These are phyloP conservation scores for Aspergillus fumigatiaffinis DNA, from an alignment of 2,329 filamentous ascomycete genomes.

Conservation along the genomic window DNA sequence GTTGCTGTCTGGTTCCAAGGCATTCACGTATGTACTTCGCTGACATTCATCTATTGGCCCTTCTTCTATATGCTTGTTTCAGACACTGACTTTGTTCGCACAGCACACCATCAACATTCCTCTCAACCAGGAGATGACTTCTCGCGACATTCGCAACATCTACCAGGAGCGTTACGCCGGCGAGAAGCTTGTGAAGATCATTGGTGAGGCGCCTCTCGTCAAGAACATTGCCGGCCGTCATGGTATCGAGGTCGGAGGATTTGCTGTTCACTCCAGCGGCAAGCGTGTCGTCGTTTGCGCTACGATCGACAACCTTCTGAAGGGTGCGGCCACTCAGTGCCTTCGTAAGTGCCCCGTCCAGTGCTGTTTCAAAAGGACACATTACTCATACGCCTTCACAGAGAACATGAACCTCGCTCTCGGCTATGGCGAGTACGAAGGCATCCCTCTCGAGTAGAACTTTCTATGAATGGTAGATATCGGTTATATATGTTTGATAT, in stretches of 20 bases:
- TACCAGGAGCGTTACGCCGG: slow-evolving; percentile 96
- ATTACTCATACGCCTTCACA: slow-evolving; percentile 28
- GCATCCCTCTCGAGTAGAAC: slow-evolving; percentile 63
- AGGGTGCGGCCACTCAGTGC: slow-evolving; percentile 90
- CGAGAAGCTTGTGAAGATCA: slow-evolving; percentile 90
- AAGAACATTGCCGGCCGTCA: slow-evolving; percentile 82
- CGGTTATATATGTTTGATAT: slow-evolving; percentile 15
- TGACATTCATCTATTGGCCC: background rate
- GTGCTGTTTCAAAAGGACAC: background rate
- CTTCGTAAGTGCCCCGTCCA: slow-evolving; percentile 61
- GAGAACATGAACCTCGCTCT: slow-evolving; percentile 94
- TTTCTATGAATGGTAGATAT: slow-evolving; percentile 8
- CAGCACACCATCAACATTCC: slow-evolving; percentile 85
- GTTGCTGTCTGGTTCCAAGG: slow-evolving; percentile 97
- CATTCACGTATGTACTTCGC: slow-evolving; percentile 58
- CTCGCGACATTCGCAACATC: slow-evolving; percentile 85
- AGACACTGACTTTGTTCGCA: slow-evolving; percentile 15
- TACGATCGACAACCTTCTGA: slow-evolving; percentile 89
- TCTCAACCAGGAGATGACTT: slow-evolving; percentile 78
- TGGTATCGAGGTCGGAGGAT: slow-evolving; percentile 88
- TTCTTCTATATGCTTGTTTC: background rate
- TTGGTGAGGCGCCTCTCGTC: slow-evolving; percentile 81
- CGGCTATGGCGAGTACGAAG: slow-evolving; percentile 83
- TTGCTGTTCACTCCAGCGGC: slow-evolving; percentile 84
- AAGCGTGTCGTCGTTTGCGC: slow-evolving; percentile 92